A percentile compares a stretch with the other conserved stretches of the same genome.
These are phyloP conservation scores for Tolypocladium guangdongense DNA, from an alignment of 2,329 filamentous ascomycete genomes.

Conservation along the genomic window DNA sequence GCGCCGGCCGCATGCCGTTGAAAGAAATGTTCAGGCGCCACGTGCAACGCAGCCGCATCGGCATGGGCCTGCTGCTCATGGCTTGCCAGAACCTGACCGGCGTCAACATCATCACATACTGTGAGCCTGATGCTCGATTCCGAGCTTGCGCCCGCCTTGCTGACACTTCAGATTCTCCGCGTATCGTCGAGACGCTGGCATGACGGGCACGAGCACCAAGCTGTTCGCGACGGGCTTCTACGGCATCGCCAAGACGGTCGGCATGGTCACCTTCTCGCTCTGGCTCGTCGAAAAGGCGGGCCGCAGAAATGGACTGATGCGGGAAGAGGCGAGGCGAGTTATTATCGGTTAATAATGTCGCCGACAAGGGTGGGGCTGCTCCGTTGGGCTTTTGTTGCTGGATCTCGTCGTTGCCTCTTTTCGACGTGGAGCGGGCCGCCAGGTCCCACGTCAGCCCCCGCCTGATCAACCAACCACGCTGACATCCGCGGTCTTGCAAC, in stretches of 20 bases:
- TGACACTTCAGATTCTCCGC: conserved; percentile 17
- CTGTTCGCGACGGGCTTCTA: conserved; percentile 30
- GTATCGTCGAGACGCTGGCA: conserved; percentile 27
- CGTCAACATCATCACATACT: conserved; percentile 52
- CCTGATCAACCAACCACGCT: too few species aligned
- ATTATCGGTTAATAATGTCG: too few species aligned
- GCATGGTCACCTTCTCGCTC: conserved; percentile 27
- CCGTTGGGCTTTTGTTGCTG: too few species aligned
- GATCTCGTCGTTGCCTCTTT: too few species aligned
- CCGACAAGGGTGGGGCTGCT: too few species aligned
- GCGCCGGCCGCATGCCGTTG: conserved; percentile 17
- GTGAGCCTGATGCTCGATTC: background rate
- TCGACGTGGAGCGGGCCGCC: too few species aligned
- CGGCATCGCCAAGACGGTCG: conserved; percentile 25
- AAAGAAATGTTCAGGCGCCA: conserved; percentile 14
- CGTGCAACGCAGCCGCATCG: conserved; percentile 16
- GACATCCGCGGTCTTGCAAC: background rate
- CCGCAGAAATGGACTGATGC: conserved; percentile 35
- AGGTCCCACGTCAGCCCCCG: too few species aligned
- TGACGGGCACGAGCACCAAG: conserved; percentile 16
- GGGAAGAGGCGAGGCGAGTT: too few species aligned
- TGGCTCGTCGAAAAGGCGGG: conserved; percentile 37
- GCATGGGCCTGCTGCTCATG: conserved; percentile 43
- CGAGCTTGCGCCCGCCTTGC: background rate
- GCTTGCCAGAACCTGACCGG: conserved; percentile 26